Conservation (phyloP, 139 green algal genomes). For the Dunaliella sp. region DNA sequence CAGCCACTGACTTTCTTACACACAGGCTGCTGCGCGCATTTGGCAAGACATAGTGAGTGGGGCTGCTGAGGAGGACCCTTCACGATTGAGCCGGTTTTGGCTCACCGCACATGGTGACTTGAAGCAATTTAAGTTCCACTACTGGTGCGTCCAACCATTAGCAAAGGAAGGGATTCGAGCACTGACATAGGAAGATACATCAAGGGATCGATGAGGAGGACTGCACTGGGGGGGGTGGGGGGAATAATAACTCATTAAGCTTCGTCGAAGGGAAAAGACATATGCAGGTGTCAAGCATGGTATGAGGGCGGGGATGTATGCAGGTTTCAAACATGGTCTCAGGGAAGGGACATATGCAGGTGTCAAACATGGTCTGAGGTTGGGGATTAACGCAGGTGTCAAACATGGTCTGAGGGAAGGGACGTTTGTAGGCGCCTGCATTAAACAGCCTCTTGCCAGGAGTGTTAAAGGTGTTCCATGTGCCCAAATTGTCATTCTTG, state of each 20-base stretch:
- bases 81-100: slow-evolving; percentile 61
- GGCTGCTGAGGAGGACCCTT: slow-evolving; percentile 50
- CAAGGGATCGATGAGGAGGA: neutral
- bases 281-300: neutral
- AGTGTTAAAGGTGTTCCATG: too few relatives aligned
- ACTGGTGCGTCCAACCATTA: slow-evolving; percentile 81
- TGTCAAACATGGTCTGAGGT: neutral
- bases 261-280: neutral
- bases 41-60: slow-evolving; percentile 68
- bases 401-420: neutral
- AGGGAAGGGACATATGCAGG: neutral
- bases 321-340: too few relatives aligned
- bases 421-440: neutral
- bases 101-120: slow-evolving; percentile 85
- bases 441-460: too few relatives aligned
- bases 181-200: neutral
- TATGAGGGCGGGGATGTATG: neutral
- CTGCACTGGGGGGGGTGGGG: neutral
- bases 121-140: slow-evolving; percentile 84
- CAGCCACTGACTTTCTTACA: too few relatives aligned
- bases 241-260: too few relatives aligned
- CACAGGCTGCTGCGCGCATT: slow-evolving; percentile 42
- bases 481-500: too few relatives aligned
- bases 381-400: too few relatives aligned
- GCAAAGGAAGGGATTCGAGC: too few relatives aligned